Conservation (phyloP, 768 basidiomycete genomes). For the Kwoniella sp. region DNA sequence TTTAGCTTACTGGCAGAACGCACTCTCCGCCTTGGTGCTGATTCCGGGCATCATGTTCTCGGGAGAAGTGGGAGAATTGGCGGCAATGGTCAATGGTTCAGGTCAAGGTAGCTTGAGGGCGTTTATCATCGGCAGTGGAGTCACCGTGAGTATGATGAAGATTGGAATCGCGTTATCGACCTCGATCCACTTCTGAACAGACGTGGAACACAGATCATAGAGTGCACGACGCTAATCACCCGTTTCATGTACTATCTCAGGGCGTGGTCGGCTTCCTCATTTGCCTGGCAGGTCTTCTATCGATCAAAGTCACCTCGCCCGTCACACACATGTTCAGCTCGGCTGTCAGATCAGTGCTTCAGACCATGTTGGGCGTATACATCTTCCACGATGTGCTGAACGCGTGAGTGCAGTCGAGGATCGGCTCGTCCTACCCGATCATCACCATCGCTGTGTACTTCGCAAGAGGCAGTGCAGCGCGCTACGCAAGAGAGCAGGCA, state of each 20-base stretch:
- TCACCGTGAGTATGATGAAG: constrained; percentile 29
- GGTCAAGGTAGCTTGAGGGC: constrained; percentile 22
- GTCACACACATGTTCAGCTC: constrained; percentile 76
- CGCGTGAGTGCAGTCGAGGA: too few species aligned
- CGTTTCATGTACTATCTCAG: background rate
- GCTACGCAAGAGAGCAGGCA: too few species aligned
- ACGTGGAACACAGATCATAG: background rate
- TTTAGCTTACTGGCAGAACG: constrained; percentile 39
- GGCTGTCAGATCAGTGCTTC: constrained; percentile 35
- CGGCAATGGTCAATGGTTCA: constrained; percentile 11
- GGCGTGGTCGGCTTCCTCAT: constrained; percentile 69
- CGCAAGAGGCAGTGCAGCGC: too few species aligned
- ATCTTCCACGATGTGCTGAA: constrained; percentile 36
- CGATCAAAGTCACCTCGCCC: constrained; percentile 93
- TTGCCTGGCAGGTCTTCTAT: constrained; percentile 86
- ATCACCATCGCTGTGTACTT: too few species aligned
- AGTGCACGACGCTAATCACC: too few species aligned
- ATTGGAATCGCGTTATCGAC: background rate
- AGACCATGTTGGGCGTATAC: constrained; percentile 35
- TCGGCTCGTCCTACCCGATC: too few species aligned
- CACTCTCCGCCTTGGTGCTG: constrained; percentile 23
- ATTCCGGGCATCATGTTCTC: constrained; percentile 21
- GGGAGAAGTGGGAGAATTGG: constrained; percentile 23
- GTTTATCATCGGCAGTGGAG: constrained; percentile 28
- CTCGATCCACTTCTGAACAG: background rate